Base-by-base conservation (phyloP, 441 rosid genomes). In the Heliophila coronopifolia region DNA sequence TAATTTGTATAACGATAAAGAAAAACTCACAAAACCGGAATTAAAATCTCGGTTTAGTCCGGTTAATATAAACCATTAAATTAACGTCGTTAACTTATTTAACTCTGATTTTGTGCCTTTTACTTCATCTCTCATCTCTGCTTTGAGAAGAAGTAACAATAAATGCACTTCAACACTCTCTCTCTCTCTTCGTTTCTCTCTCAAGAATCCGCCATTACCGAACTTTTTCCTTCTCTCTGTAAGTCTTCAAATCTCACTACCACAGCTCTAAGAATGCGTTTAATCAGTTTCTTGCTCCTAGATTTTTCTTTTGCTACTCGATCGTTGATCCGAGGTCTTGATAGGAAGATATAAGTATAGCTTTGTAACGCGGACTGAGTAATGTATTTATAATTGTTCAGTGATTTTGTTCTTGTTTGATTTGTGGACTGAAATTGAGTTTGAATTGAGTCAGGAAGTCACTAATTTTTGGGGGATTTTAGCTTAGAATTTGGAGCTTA, bases 131-230 rank as follows among this genome's bases (percentile, higher is more conserved):
- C 63, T 56, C 56, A 54, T 63, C 43, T 48, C 64, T 58, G 65
- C 70, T 65, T 65, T 37, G 60, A 65, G 60, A 65, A 65, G 65
- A 65, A 65, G 70, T 43, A 58, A 58, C 65, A 65, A 45, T 65
- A 58, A 58, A 65, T 58, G 70, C 70, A 50, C 32, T 65, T 58
- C 39, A 48, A 23, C 48, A 3, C 48, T 1, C 38, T 5, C 48
- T n/a, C 59, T 30, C 64, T 25, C 59, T 39, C 31, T 32, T 11
- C 34, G 55, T 48, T 56, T 46, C 36, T 54, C 51, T 64, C 63
- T 64, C 12, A 23, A 35, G 32, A 24, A 38, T 42, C 48, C 65
- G 44, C 65, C 65, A 58, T 45, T 45, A 50, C 20, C 31, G 37
- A 43, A 6, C 36, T 7, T 44, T 22, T 2, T 50, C 3, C 24